Evolutionary conservation across 2,329 filamentous ascomycete species (phyloP).

Genomic region (Colletotrichum sp.): DNA sequence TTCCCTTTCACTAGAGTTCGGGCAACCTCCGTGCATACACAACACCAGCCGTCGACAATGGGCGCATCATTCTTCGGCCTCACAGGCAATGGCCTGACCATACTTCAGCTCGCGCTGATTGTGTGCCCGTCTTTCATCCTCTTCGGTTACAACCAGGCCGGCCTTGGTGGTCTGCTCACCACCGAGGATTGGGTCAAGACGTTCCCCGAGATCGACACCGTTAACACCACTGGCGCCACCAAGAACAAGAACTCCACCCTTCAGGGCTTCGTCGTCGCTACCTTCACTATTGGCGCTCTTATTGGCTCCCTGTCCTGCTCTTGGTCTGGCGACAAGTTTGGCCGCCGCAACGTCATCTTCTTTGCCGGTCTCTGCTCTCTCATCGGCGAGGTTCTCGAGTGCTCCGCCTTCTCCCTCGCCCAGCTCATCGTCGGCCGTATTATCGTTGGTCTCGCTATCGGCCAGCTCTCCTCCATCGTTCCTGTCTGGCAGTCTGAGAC

Average conservation of each 20-base stretch:
- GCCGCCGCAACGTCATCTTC: slow-evolving; percentile 35
- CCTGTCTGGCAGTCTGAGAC: slow-evolving; percentile 46
- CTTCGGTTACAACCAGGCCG: slow-evolving; percentile 47
- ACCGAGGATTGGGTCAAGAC: slow-evolving; percentile 36
- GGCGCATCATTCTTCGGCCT: slow-evolving; percentile 31
- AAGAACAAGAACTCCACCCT: slow-evolving; percentile 37
- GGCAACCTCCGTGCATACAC: not conserved
- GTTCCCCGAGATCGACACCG: slow-evolving; percentile 44
- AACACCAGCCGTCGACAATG: slow-evolving; percentile 4
- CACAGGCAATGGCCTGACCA: slow-evolving; percentile 37
- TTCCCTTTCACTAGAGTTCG: not conserved
- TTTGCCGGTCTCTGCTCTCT: slow-evolving; percentile 36
- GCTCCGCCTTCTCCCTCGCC: slow-evolving; percentile 37
- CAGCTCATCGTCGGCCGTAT: slow-evolving; percentile 48
- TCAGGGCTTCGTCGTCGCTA: slow-evolving; percentile 40
- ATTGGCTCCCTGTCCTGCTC: slow-evolving; percentile 41
- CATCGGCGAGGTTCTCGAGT: slow-evolving; percentile 38
- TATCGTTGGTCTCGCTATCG: slow-evolving; percentile 44
- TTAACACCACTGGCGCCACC: slow-evolving; percentile 32
- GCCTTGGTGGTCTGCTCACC: slow-evolving; percentile 39
- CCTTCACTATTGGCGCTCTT: slow-evolving; percentile 41
- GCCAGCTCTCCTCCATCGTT: slow-evolving; percentile 42
- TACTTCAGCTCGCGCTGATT: slow-evolving; percentile 44
- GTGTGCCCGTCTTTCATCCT: slow-evolving; percentile 47
- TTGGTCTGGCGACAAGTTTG: slow-evolving; percentile 35